Evolutionary conservation across 1,284 basidiomycete species (phyloP).

Genomic region (Cutaneotrichosporon sp.): DNA sequence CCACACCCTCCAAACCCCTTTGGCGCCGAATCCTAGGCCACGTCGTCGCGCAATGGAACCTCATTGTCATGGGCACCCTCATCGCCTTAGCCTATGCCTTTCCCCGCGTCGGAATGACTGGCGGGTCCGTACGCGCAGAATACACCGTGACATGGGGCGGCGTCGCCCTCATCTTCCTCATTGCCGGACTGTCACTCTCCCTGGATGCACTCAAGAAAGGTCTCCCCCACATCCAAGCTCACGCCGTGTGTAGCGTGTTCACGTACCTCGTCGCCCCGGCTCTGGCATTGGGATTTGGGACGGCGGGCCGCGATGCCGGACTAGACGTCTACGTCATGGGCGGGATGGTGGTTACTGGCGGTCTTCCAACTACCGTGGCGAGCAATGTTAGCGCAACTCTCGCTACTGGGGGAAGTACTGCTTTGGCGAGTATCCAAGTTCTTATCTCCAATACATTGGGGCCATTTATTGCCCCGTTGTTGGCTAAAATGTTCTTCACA

Average conservation of each 20-base stretch:
- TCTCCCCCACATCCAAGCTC: conserved; percentile 31
- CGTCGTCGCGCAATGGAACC: conserved; percentile 28
- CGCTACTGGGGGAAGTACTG: conserved; percentile 40
- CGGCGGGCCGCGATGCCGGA: conserved; percentile 31
- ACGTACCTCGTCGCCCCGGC: conserved; percentile 27
- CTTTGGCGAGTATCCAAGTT: conserved; percentile 37
- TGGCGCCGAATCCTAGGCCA: neutral
- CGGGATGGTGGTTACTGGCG: conserved; percentile 33
- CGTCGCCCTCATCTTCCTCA: conserved; percentile 49
- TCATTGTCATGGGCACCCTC: conserved; percentile 30
- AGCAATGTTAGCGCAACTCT: conserved; percentile 49
- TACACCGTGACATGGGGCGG: conserved; percentile 39
- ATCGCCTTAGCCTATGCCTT: conserved; percentile 37
- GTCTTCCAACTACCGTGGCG: conserved; percentile 35
- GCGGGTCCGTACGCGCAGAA: conserved; percentile 31
- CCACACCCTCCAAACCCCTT: neutral
- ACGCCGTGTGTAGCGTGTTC: conserved; percentile 35
- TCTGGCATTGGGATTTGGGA: conserved; percentile 35
- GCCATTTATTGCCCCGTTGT: conserved; percentile 31
- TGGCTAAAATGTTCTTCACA: conserved; percentile 17
- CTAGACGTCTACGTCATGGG: conserved; percentile 23
- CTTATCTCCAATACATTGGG: conserved; percentile 40
- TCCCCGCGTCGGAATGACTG: conserved; percentile 33
- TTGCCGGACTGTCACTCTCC: conserved; percentile 42
- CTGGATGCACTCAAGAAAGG: conserved; percentile 34